Evolutionary conservation across 1,139 yeast species (phyloP).

Genomic region (Candida mesenterica): DNA sequence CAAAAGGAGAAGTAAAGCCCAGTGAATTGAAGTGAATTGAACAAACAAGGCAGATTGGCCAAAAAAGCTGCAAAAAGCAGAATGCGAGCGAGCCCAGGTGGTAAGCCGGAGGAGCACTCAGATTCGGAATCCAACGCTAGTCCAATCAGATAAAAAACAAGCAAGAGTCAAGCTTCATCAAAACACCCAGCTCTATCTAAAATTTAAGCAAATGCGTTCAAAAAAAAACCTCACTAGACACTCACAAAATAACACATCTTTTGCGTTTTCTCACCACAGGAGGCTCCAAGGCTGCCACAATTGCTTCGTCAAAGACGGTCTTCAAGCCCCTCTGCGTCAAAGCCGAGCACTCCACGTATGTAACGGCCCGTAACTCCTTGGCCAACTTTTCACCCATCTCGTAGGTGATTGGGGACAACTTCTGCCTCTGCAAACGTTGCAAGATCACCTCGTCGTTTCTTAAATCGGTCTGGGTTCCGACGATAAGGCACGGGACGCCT

Average conservation of each 20-base stretch:
- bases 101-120: too few relatives aligned
- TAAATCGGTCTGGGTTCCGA: constrained; percentile 93
- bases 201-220: too few relatives aligned
- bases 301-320: constrained; percentile 95
- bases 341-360: constrained; percentile 97
- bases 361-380: constrained; percentile 89
- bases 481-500: constrained; percentile 93
- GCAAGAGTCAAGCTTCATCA: too few relatives aligned
- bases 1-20: background rate
- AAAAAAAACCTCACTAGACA: too few relatives aligned
- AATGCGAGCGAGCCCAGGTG: too few relatives aligned
- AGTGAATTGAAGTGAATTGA: constrained; percentile 1
- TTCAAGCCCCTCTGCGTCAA: constrained; percentile 93
- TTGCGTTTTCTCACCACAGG: constrained; percentile 81
- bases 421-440: constrained; percentile 87
- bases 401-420: constrained; percentile 78
- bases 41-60: background rate
- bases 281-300: constrained; percentile 92
- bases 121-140: too few relatives aligned
- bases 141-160: too few relatives aligned
- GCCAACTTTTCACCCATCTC: constrained; percentile 93
- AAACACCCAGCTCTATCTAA: too few relatives aligned
- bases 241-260: constrained; percentile 56
- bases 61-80: background rate
- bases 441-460: constrained; percentile 90